Percentiles rank a stretch among this genome's conserved stretches.
Conservation (phyloP, 805 yeast species). For the Ogataea kodamae region DNA sequence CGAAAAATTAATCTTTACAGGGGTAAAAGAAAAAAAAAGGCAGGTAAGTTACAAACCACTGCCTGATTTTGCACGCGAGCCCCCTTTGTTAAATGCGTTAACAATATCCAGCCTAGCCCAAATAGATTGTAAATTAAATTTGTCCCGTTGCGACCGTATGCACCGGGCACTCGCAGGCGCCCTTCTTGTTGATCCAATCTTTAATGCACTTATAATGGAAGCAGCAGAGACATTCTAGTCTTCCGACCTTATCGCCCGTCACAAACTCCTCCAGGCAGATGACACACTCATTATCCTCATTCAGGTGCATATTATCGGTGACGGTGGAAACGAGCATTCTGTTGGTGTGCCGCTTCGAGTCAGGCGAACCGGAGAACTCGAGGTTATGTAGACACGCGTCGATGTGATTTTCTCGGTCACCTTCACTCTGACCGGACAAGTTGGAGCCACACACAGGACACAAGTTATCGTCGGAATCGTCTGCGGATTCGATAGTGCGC, state of each 20-base stretch:
- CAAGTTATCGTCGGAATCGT: constrained; percentile 31
- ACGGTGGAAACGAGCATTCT: constrained; percentile 81
- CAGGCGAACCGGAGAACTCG: constrained; percentile 61
- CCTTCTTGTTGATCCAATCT: constrained; percentile 85
- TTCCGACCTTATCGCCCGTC: constrained; percentile 85
- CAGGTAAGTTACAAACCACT: too few relatives aligned
- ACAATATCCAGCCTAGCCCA: too few relatives aligned
- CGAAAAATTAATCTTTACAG: too few relatives aligned
- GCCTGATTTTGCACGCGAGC: too few relatives aligned
- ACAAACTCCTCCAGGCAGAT: constrained; percentile 87
- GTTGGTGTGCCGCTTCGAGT: constrained; percentile 55
- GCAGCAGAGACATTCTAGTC: constrained; percentile 91
- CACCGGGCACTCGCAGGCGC: constrained; percentile 84
- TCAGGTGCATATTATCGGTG: constrained; percentile 36
- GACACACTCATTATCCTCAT: constrained; percentile 73
- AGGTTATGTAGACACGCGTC: constrained; percentile 59
- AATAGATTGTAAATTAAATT: too few relatives aligned
- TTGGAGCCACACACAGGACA: constrained; percentile 44
- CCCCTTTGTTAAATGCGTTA: too few relatives aligned
- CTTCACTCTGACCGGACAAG: constrained; percentile 23
- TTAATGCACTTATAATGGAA: constrained; percentile 90
- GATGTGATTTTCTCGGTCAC: constrained; percentile 62
- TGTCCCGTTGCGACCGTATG: constrained; percentile 43
- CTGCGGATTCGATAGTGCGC: constrained; percentile 15
- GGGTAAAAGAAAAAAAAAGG: too few relatives aligned